phyloP scores from a whole-genome alignment of 129 eudicot species.

The Logfia minima region DNA sequence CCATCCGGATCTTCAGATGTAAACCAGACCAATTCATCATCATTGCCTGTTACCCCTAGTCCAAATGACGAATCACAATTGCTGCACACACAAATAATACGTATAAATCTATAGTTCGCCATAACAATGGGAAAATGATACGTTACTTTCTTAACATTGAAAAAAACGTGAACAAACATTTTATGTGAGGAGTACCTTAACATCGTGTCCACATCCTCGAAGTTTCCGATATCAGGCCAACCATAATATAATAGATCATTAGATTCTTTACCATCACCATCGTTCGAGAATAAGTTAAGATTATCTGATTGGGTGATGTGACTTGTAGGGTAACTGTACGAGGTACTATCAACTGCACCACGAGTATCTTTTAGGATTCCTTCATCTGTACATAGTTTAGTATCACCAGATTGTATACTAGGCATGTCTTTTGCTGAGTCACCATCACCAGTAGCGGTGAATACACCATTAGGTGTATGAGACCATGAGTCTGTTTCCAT shows the following conservation, averaged over 20 bases:
- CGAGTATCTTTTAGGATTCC: conserved; percentile 38
- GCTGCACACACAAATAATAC: conserved; percentile 43
- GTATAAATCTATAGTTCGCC: conserved; percentile 6
- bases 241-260: conserved; percentile 55
- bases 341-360: conserved; percentile 45
- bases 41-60: conserved; percentile 51
- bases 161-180: conserved; percentile 7
- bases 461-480: conserved; percentile 37
- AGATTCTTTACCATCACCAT: conserved; percentile 49
- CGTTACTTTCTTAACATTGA: neutral
- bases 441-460: conserved; percentile 41
- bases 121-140: neutral
- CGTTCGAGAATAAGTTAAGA: conserved; percentile 48
- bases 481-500: conserved; percentile 52
- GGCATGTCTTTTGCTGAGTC: conserved; percentile 41
- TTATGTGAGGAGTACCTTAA: conserved; percentile 54
- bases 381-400: conserved; percentile 45
- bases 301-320: conserved; percentile 21
- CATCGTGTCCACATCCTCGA: conserved; percentile 93
- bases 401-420: conserved; percentile 41
- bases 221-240: conserved; percentile 82
- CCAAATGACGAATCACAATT: conserved; percentile 89
- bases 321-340: conserved; percentile 17
- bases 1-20: conserved; percentile 57
- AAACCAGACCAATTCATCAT: conserved; percentile 77